Base-by-base conservation (phyloP, 2,329 filamentous ascomycete genomes). In the Neofusicoccum kwambonambiense region DNA sequence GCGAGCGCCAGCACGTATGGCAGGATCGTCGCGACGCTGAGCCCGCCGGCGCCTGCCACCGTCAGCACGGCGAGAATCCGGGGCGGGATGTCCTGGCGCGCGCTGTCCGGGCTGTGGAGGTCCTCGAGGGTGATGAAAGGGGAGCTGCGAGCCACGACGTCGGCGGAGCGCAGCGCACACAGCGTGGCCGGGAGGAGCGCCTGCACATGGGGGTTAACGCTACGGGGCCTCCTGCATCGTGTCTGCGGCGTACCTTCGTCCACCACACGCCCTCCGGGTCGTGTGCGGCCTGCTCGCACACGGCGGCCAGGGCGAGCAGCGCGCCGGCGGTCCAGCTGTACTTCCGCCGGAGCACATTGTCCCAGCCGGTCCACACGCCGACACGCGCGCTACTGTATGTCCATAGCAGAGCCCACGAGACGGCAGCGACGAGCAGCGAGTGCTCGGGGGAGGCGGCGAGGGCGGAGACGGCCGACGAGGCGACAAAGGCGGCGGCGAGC, bases 201-300 rank as follows among this genome's bases (percentile, higher is more conserved):
- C 77, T 78, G 56, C n/a, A 34, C 2, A 3, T 12, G 2, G 8
- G 57, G 57, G 64, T 62, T 39, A 70, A 51, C 50, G 41, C 34
- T n/a, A n/a, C 49, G 22, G 12, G 49, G 70, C 50, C 17, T 27
- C 39, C 42, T 35, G 45, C 44, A 17, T 44, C 62, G 13, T 31
- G 12, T 11, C n/a, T 15, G 17, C 4, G 8, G 42, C 27, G 41
- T 66, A 82, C 81, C 78, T 82, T 81, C 22, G 77, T 77, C 73
- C 78, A 77, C 76, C 79, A 78, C n/a, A 80, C 75, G 45, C 76
- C 77, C 66, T 76, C 72, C 60, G 75, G 76, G 66, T 80, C 78
- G 67, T 76, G 75, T n/a, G 79, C 77, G 19, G 75, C 76, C 62
- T 80, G 69, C 67, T 82, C 79, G 72, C 80, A 81, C 42, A 82